Evolutionary conservation across 2,329 filamentous ascomycete species (phyloP).

Genomic region (Diaporthe eres): DNA sequence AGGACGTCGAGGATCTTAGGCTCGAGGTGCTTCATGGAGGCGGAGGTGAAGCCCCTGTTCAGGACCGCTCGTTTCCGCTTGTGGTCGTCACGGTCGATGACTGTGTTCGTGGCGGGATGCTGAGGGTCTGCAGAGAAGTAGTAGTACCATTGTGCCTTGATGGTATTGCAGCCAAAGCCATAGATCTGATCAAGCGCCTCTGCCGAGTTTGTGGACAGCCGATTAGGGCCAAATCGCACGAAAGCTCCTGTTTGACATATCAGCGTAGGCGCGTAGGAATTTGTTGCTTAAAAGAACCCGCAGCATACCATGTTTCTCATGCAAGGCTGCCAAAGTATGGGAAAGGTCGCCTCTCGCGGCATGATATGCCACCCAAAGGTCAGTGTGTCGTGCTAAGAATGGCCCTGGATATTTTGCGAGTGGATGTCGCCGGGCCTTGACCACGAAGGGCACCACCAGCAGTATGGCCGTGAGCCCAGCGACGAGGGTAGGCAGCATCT

Average conservation of each 20-base stretch:
- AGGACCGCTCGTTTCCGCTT: slow-evolving; percentile 21
- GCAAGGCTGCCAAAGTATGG: slow-evolving; percentile 6
- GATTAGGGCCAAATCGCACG: slow-evolving; percentile 25
- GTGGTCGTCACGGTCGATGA: slow-evolving; percentile 22
- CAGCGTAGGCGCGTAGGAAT: neutral
- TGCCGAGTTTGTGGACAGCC: slow-evolving; percentile 24
- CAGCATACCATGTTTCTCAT: slow-evolving; percentile 9
- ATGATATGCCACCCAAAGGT: slow-evolving; percentile 16
- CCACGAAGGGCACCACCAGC: neutral
- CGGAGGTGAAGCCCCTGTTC: slow-evolving; percentile 17
- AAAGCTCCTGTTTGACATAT: slow-evolving; percentile 15
- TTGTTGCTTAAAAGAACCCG: neutral
- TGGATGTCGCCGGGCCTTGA: neutral
- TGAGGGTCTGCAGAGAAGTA: slow-evolving; percentile 15
- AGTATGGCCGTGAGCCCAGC: neutral
- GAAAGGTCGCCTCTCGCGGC: slow-evolving; percentile 9
- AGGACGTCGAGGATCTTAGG: slow-evolving; percentile 13
- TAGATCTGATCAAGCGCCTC: slow-evolving; percentile 28
- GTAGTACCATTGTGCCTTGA: slow-evolving; percentile 27
- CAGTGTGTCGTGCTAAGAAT: slow-evolving; percentile 11
- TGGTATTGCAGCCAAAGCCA: slow-evolving; percentile 16
- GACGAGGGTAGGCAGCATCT: neutral
- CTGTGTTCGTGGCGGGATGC: slow-evolving; percentile 17
- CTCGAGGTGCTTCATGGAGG: slow-evolving; percentile 19
- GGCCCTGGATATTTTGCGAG: slow-evolving; percentile 16